Conservation (phyloP, 106 monocot species). For the Acorus calamus region DNA sequence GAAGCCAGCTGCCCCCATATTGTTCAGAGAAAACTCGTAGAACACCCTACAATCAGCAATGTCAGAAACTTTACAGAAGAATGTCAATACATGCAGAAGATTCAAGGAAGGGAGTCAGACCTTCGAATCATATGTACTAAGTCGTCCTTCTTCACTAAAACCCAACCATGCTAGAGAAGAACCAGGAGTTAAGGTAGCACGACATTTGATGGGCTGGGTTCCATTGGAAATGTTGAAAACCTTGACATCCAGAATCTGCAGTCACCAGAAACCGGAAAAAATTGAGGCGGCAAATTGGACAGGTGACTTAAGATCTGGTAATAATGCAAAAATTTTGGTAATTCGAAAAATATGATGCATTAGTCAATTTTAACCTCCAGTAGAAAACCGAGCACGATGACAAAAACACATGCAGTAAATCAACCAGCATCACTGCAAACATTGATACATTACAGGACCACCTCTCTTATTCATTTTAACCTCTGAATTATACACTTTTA, state of each 20-base stretch:
- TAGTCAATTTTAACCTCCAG: too few species aligned
- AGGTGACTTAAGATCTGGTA: too few species aligned
- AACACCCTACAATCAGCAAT: slow-evolving; percentile 40
- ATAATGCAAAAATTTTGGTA: too few species aligned
- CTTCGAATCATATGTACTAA: slow-evolving; percentile 79
- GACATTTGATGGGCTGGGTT: slow-evolving; percentile 40
- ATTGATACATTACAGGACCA: too few species aligned
- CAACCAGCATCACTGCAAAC: too few species aligned
- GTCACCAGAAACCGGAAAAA: background rate
- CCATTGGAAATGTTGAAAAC: slow-evolving; percentile 53
- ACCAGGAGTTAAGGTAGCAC: slow-evolving; percentile 59
- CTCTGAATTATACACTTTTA: too few species aligned
- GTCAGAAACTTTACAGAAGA: too few species aligned
- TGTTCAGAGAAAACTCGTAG: slow-evolving; percentile 58
- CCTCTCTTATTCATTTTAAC: too few species aligned
- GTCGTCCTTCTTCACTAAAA: slow-evolving; percentile 87
- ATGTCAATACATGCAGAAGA: background rate
- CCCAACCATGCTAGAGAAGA: slow-evolving; percentile 86
- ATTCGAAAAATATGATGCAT: too few species aligned
- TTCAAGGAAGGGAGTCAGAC: slow-evolving; percentile 20
- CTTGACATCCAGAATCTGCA: slow-evolving; percentile 70
- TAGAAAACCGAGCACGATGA: too few species aligned
- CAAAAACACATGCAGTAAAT: too few species aligned
- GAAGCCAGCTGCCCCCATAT: slow-evolving; percentile 84
- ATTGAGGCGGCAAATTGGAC: too few species aligned